Conservation (phyloP, 202 grass and related monocot species). For the Musa balbisiana region DNA sequence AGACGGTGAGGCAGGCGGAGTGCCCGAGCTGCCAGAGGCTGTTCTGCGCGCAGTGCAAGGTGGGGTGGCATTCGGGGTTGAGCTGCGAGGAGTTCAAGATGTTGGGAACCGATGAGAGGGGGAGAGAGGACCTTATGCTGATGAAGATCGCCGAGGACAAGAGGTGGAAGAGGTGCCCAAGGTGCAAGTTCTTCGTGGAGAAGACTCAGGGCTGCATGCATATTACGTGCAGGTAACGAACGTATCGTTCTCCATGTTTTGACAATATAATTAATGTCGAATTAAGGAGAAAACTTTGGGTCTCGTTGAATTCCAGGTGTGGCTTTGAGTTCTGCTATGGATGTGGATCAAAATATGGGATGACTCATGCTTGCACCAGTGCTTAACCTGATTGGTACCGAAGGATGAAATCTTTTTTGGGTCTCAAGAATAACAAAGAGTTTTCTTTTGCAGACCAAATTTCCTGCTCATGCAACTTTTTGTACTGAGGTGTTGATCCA, state of each 20-base stretch:
- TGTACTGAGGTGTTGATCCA: too few species aligned
- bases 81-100: slow-evolving; percentile 30
- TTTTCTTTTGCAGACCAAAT: too few species aligned
- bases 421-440: too few species aligned
- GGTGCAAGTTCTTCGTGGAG: slow-evolving; percentile 42
- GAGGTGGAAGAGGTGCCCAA: slow-evolving; percentile 50
- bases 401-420: too few species aligned
- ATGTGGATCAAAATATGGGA: slow-evolving; percentile 27
- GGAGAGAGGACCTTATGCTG: slow-evolving; percentile 41
- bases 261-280: not conserved
- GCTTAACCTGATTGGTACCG: too few species aligned
- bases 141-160: slow-evolving; percentile 27
- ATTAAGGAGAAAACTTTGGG: not conserved
- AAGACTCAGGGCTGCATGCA: slow-evolving; percentile 36
- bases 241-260: too few species aligned
- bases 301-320: slow-evolving; percentile 30
- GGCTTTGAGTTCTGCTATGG: slow-evolving; percentile 51
- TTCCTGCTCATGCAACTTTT: too few species aligned
- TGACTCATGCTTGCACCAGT: slow-evolving; percentile 10
- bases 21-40: slow-evolving; percentile 46
- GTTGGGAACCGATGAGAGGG: slow-evolving; percentile 4
- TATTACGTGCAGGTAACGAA: slow-evolving; percentile 55
- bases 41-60: slow-evolving; percentile 44
- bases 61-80: slow-evolving; percentile 42
- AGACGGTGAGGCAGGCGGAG: slow-evolving; percentile 25